Evolutionary conservation across 2,329 filamentous ascomycete genomes (phyloP).

Genomic region (Penicillium sp.): DNA sequence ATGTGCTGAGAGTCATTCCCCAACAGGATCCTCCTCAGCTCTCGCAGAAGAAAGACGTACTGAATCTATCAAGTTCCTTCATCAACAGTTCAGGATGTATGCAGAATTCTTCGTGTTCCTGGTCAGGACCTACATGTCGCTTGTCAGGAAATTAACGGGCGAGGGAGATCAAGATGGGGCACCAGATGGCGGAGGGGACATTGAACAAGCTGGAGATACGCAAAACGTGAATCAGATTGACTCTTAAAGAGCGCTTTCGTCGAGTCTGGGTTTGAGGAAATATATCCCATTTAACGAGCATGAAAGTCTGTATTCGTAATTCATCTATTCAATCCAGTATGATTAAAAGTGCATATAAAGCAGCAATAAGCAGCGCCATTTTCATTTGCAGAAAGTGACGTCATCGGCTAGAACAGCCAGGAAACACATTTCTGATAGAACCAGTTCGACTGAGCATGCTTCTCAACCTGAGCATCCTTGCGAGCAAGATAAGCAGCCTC

Average conservation of each 20-base stretch:
- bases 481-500: slow-evolving; percentile 63
- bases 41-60: background rate
- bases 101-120: background rate
- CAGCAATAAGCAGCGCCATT: background rate
- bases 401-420: slow-evolving; percentile 55
- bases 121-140: background rate
- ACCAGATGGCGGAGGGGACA: background rate
- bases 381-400: background rate
- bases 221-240: background rate
- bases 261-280: background rate
- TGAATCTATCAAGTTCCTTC: background rate
- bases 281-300: too few relatives aligned
- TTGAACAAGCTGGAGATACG: background rate
- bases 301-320: background rate
- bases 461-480: slow-evolving; percentile 44
- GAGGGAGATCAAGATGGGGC: background rate
- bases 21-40: background rate
- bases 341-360: background rate
- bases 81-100: background rate
- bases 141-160: background rate
- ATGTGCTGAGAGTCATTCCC: background rate
- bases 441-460: slow-evolving; percentile 39
- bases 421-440: slow-evolving; percentile 58
- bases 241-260: background rate
- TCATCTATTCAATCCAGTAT: background rate